Conservation (phyloP, 1,284 basidiomycete species). For the Agaricales sp. region DNA sequence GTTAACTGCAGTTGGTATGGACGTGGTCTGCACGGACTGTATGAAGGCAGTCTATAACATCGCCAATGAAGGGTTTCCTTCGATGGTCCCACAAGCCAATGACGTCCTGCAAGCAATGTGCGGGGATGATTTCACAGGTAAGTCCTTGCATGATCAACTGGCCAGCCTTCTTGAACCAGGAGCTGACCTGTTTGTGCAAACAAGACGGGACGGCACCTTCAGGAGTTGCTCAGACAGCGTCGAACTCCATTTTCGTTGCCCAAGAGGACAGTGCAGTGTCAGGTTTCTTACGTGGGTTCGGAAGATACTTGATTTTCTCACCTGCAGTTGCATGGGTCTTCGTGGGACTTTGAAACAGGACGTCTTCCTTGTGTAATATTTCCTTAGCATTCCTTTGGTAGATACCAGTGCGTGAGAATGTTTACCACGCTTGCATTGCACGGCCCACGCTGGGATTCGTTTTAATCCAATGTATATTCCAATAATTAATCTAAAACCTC, state of each 20-base stretch:
- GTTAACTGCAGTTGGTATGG: slow-evolving; percentile 16
- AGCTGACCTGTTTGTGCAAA: too few species aligned
- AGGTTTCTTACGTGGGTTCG: neutral
- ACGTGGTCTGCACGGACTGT: slow-evolving; percentile 34
- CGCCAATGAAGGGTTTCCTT: slow-evolving; percentile 20
- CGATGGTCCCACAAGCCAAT: slow-evolving; percentile 13
- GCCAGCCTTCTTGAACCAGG: too few species aligned
- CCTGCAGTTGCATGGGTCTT: neutral
- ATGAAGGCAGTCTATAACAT: slow-evolving; percentile 33
- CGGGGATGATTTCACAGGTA: slow-evolving; percentile 34
- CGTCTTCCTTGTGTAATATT: too few species aligned
- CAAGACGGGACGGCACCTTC: neutral
- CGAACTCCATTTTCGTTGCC: neutral
- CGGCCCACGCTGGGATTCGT: too few species aligned
- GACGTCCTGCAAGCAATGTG: slow-evolving; percentile 20
- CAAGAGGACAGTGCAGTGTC: neutral
- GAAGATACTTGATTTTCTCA: neutral
- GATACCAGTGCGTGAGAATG: too few species aligned
- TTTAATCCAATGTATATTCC: too few species aligned
- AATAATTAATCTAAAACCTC: too few species aligned
- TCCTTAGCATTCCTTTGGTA: too few species aligned
- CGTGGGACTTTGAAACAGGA: too few species aligned
- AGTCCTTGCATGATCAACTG: slow-evolving; percentile 12
- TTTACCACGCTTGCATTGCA: too few species aligned
- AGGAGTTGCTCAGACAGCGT: neutral